Conservation (phyloP, 768 basidiomycete genomes). For the Botryobasidium botryosum region DNA sequence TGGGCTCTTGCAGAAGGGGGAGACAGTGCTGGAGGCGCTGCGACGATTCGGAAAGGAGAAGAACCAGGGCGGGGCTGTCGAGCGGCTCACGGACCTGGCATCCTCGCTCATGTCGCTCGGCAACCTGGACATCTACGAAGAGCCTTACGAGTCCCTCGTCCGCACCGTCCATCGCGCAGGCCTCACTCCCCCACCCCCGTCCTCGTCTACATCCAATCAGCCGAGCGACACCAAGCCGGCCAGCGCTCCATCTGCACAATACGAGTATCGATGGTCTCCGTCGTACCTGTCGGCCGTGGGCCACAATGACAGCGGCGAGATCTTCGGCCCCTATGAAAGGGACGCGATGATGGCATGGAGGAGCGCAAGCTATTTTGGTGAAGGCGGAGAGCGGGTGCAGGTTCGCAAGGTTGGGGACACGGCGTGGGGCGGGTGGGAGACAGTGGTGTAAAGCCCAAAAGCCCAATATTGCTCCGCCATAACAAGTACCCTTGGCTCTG, state of each 20-base stretch:
- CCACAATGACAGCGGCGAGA: constrained; percentile 22
- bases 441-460: too few species aligned
- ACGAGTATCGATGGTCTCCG: constrained; percentile 62
- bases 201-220: too few species aligned
- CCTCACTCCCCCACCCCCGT: constrained; percentile 49
- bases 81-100: constrained; percentile 67
- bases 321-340: constrained; percentile 68
- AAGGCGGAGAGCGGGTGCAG: constrained; percentile 57
- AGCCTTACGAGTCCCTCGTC: constrained; percentile 72
- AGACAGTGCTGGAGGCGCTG: constrained; percentile 78
- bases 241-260: constrained; percentile 16
- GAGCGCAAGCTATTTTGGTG: constrained; percentile 67
- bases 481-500: too few species aligned
- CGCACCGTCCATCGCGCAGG: constrained; percentile 58
- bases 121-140: constrained; percentile 72
- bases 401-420: constrained; percentile 36
- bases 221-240: constrained; percentile 6
- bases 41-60: constrained; percentile 58
- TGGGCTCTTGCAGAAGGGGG: constrained; percentile 66
- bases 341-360: constrained; percentile 70
- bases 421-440: constrained; percentile 10
- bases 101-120: constrained; percentile 79
- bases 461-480: too few species aligned
- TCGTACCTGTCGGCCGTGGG: constrained; percentile 21
- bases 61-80: constrained; percentile 27